A percentile compares a stretch with the other conserved stretches of the same genome.
Conservation (phyloP, 495 filamentous ascomycete genomes). For the Monascus purpureus region DNA sequence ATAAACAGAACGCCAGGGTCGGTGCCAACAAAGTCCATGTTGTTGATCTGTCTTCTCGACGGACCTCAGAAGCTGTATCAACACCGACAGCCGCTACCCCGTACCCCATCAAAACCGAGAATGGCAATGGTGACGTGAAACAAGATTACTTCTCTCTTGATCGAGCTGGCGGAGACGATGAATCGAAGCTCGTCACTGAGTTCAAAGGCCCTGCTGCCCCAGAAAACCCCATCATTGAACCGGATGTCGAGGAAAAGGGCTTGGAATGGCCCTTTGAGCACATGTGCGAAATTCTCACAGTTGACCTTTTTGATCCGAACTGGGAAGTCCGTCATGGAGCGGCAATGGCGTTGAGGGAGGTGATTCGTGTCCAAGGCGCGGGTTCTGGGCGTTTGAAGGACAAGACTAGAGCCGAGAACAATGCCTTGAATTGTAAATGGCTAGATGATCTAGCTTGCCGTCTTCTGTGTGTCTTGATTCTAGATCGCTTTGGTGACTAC, state of each 20-base stretch:
- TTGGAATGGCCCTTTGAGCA: constrained; percentile 77
- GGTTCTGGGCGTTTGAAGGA: constrained; percentile 73
- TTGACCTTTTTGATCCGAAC: constrained; percentile 84
- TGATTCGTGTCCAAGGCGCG: constrained; percentile 78
- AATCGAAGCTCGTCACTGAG: constrained; percentile 83
- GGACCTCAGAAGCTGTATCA: constrained; percentile 51
- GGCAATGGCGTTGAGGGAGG: constrained; percentile 86
- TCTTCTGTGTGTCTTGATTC: constrained; percentile 87
- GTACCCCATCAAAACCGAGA: constrained; percentile 52
- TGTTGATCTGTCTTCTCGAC: constrained; percentile 66
- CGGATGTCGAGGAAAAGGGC: constrained; percentile 60
- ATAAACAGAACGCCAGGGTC: constrained; percentile 70
- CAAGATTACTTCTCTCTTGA: constrained; percentile 81
- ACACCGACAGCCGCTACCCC: constrained; percentile 51
- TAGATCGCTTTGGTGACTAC: constrained; percentile 95
- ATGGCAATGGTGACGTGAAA: constrained; percentile 34
- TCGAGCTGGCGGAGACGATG: constrained; percentile 62
- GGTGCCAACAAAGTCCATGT: constrained; percentile 79
- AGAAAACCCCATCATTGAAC: constrained; percentile 44
- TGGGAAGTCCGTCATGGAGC: constrained; percentile 98
- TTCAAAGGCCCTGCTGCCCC: constrained; percentile 68
- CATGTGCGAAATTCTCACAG: constrained; percentile 80
- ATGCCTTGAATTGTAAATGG: constrained; percentile 67
- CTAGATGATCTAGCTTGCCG: constrained; percentile 87
- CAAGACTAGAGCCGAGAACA: constrained; percentile 59